These are phyloP conservation scores for Suillus variegatus DNA, from an alignment of 768 basidiomycete genomes.

Conservation along the genomic window DNA sequence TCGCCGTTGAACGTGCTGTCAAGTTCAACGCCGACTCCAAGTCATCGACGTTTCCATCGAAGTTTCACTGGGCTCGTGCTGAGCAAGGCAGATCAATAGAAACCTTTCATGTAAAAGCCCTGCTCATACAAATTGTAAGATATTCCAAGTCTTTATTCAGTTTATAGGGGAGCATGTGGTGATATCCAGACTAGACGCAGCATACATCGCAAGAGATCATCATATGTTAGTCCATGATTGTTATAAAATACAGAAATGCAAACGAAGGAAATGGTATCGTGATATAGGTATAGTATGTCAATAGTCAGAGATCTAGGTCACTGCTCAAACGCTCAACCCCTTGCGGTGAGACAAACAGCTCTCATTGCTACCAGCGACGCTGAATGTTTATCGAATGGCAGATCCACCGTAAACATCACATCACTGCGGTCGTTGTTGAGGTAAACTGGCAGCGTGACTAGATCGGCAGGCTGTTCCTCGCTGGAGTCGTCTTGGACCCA, in stretches of 20 bases:
- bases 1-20: too few species aligned
- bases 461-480: neutral
- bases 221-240: neutral
- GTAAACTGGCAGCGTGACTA: conserved; percentile 89
- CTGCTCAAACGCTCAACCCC: conserved; percentile 52
- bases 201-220: neutral
- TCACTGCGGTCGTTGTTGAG: conserved; percentile 88
- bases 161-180: neutral
- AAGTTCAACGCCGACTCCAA: too few species aligned
- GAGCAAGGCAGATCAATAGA: too few species aligned
- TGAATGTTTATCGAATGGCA: conserved; percentile 72
- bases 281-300: conserved; percentile 22
- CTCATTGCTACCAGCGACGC: conserved; percentile 79
- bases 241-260: neutral
- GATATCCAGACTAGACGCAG: neutral
- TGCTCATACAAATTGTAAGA: too few species aligned
- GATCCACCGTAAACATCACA: conserved; percentile 85
- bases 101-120: too few species aligned
- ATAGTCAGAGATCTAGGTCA: neutral
- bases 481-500: conserved; percentile 69
- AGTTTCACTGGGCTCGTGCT: too few species aligned
- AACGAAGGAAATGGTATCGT: neutral
- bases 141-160: too few species aligned
- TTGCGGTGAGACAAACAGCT: conserved; percentile 89
- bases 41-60: too few species aligned